Evolutionary conservation across 371 early-diverging fungal species (phyloP).

Genomic region (Circinella umbellata): DNA sequence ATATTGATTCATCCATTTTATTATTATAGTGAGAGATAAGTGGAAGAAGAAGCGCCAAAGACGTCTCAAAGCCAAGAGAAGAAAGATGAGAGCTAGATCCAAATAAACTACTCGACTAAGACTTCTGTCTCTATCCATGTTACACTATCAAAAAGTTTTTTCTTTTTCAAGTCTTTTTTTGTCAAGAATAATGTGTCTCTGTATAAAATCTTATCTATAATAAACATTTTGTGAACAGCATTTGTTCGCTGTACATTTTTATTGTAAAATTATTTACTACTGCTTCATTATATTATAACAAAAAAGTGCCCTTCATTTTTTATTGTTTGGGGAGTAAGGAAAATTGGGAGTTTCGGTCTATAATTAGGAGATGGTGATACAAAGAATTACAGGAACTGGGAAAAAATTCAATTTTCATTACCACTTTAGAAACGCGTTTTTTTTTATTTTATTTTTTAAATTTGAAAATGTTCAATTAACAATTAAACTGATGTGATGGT

Average conservation of each 20-base stretch:
- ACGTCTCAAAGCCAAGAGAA: constrained; percentile 49
- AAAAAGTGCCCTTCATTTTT: neutral
- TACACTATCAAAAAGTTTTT: too few relatives aligned
- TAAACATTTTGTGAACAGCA: constrained; percentile 5
- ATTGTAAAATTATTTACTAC: neutral
- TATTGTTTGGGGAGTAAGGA: too few relatives aligned
- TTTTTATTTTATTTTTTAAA: too few relatives aligned
- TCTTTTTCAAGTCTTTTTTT: neutral
- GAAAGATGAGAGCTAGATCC: constrained; percentile 44
- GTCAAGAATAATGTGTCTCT: neutral
- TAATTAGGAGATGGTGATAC: too few relatives aligned
- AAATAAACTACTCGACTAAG: constrained; percentile 26
- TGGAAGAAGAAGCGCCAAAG: constrained; percentile 46
- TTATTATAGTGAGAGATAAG: constrained; percentile 40
- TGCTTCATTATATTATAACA: too few relatives aligned
- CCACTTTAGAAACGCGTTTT: too few relatives aligned
- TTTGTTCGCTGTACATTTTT: constrained; percentile 9
- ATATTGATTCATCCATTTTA: constrained; percentile 18
- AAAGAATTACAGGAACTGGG: too few relatives aligned
- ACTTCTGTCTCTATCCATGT: neutral
- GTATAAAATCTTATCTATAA: constrained; percentile 2
- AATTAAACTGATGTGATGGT: too few relatives aligned
- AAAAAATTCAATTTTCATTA: too few relatives aligned
- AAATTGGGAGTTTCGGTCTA: too few relatives aligned
- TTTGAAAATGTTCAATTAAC: too few relatives aligned